Percentiles rank a stretch among this genome's conserved stretches.
Conservation (phyloP, 805 yeast species). For the Starmerella powellii region DNA sequence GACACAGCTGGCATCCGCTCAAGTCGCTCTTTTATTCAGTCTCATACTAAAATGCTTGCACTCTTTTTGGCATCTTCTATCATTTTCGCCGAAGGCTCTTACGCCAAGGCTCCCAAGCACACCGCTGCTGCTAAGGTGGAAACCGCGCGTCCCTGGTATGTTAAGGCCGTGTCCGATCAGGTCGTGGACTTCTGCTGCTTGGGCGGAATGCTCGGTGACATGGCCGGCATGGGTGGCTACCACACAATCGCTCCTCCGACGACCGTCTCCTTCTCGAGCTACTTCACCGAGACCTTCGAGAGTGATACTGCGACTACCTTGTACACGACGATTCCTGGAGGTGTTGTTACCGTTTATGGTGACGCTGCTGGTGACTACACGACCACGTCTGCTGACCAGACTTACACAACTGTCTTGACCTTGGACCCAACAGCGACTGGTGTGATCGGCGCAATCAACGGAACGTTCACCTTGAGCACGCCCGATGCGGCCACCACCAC, state of each 20-base stretch:
- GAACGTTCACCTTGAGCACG: background rate
- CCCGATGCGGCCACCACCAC: background rate
- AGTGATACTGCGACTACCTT: slow-evolving; percentile 13
- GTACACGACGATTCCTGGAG: slow-evolving; percentile 14
- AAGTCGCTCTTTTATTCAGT: no score
- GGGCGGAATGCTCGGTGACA: slow-evolving; percentile 9
- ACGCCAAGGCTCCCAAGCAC: background rate
- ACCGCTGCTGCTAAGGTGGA: background rate
- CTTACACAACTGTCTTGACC: slow-evolving; percentile 3
- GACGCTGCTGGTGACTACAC: background rate
- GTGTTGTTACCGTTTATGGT: slow-evolving; percentile 13
- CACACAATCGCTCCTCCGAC: background rate
- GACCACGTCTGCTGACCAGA: background rate
- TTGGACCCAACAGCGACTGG: slow-evolving; percentile 1
- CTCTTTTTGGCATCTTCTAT: background rate
- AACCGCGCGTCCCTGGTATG: slow-evolving; percentile 13
- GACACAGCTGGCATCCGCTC: no score
- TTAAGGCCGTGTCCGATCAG: slow-evolving; percentile 13
- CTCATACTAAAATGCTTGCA: background rate
- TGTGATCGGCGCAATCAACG: background rate
- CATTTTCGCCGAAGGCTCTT: background rate
- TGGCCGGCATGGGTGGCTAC: slow-evolving; percentile 8
- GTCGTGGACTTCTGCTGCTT: slow-evolving; percentile 15
- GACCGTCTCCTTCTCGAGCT: slow-evolving; percentile 6
- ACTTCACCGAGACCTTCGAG: slow-evolving; percentile 2